Conservation (phyloP, 257 asterid genomes). For the Gardenia jasminoides region DNA sequence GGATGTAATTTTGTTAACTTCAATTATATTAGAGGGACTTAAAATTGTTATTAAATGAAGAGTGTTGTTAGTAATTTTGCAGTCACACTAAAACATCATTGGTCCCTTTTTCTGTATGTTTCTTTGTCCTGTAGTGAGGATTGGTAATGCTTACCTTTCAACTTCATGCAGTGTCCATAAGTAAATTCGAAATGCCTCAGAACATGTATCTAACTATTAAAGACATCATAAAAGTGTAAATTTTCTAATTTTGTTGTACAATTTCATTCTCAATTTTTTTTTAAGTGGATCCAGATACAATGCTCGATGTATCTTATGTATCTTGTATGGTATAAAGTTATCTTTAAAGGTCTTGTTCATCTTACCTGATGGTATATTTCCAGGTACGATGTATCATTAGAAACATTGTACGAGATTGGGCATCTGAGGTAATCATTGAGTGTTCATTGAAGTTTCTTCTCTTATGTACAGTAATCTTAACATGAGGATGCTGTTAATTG, state of each 20-base stretch:
- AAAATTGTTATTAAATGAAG: background rate
- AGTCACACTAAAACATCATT: background rate
- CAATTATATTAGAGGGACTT: background rate
- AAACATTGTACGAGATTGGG: constrained; percentile 98
- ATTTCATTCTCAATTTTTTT: background rate
- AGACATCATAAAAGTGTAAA: too few relatives aligned
- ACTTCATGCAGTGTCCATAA: background rate
- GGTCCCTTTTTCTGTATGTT: background rate
- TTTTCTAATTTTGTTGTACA: background rate
- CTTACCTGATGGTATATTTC: background rate
- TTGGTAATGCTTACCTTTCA: background rate
- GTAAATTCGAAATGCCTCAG: background rate
- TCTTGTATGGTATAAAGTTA: background rate
- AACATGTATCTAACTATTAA: background rate
- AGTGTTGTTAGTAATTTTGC: background rate
- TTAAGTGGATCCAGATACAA: background rate
- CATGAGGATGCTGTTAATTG: background rate
- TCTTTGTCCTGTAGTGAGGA: background rate
- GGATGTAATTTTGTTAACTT: background rate
- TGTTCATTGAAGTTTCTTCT: constrained; percentile 11
- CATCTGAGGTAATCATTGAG: constrained; percentile 64
- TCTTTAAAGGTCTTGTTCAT: background rate
- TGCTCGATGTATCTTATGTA: background rate
- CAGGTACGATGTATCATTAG: constrained; percentile 97
- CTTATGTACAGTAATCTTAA: constrained; percentile 15